Percentiles rank a stretch among this genome's conserved stretches.
Evolutionary conservation across 805 yeast genomes (phyloP).

Genomic region (Torulaspora microellipsoides): DNA sequence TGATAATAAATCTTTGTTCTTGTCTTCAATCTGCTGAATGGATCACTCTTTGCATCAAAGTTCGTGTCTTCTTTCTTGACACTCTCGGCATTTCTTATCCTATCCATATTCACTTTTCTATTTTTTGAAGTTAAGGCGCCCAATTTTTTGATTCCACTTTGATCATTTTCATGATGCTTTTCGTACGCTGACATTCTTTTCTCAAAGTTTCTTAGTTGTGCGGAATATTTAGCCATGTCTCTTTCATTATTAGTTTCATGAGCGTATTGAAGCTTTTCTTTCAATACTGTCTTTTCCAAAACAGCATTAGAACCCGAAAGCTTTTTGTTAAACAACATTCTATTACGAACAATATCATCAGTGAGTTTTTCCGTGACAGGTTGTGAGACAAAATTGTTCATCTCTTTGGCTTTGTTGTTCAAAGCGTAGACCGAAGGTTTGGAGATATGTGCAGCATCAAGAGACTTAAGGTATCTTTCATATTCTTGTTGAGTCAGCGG

Average conservation of each 20-base stretch:
- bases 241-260: constrained; percentile 48
- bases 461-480: constrained; percentile 57
- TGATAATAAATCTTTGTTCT: constrained; percentile 77
- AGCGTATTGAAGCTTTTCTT: constrained; percentile 75
- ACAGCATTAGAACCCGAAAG: constrained; percentile 70
- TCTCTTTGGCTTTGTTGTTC: constrained; percentile 57
- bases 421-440: constrained; percentile 60
- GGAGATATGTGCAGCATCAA: constrained; percentile 47
- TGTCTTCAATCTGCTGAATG: constrained; percentile 86
- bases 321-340: constrained; percentile 56
- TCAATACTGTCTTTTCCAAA: constrained; percentile 61
- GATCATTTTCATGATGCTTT: constrained; percentile 38
- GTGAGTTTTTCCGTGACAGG: constrained; percentile 70
- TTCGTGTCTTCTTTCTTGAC: constrained; percentile 42
- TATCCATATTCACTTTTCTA: constrained; percentile 71
- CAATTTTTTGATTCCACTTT: constrained; percentile 45
- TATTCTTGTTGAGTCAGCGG: constrained; percentile 69
- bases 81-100: constrained; percentile 74
- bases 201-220: constrained; percentile 42
- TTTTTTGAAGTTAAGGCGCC: constrained; percentile 80
- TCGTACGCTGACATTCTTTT: constrained; percentile 36
- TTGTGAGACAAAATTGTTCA: constrained; percentile 58
- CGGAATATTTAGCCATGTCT: constrained; percentile 43
- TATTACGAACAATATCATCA: constrained; percentile 69
- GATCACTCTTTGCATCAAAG: constrained; percentile 54